Evolutionary conservation across 345 rosid genomes (phyloP).

Genomic region (Hevea brasiliensis): DNA sequence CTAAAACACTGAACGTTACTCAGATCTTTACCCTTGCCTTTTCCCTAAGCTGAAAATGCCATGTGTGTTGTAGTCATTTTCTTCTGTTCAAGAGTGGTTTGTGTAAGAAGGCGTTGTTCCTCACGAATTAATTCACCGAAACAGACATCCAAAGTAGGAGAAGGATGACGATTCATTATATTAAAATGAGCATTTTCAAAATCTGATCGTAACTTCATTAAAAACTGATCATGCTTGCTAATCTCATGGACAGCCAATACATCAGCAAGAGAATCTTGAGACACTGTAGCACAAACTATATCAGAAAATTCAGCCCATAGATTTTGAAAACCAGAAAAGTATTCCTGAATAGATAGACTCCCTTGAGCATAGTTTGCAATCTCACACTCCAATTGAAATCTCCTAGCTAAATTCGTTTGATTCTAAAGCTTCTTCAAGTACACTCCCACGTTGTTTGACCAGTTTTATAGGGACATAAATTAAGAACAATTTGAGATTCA

Average conservation of each 20-base stretch:
- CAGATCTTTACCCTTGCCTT: no score
- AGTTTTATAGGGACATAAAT: neutral
- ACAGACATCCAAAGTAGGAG: no score
- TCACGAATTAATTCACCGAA: no score
- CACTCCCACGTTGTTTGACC: neutral
- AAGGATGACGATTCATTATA: no score
- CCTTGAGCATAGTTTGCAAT: no score
- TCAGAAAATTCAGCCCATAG: neutral
- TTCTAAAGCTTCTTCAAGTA: neutral
- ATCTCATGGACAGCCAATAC: neutral
- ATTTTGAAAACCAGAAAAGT: no score
- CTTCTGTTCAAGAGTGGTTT: no score
- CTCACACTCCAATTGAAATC: conserved; percentile 13
- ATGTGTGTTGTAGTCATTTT: no score
- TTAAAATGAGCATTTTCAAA: neutral
- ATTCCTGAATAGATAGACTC: no score
- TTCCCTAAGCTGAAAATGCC: no score
- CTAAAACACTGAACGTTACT: no score
- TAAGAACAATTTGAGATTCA: neutral
- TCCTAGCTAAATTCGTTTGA: neutral
- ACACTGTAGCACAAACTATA: neutral
- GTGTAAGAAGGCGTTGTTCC: no score
- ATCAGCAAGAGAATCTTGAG: neutral
- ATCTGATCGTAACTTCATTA: neutral
- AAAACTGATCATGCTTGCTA: neutral